Evolutionary conservation across 2,329 filamentous ascomycete species (phyloP).

Genomic region (Diaporthe humulicola): DNA sequence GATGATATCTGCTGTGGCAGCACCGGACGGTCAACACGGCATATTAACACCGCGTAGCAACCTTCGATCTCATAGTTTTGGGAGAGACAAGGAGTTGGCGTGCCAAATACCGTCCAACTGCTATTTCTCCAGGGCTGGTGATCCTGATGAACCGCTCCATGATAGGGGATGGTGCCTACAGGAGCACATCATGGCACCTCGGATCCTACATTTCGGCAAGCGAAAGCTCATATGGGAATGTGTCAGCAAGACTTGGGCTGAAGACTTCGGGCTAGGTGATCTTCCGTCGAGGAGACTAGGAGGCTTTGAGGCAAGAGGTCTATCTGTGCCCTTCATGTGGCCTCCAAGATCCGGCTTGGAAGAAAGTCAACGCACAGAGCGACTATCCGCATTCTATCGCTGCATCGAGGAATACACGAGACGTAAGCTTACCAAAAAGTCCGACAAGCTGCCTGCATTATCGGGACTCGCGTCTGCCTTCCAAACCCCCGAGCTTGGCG

Average conservation of each 20-base stretch:
- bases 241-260: background rate
- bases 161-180: background rate
- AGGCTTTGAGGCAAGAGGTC: background rate
- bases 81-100: background rate
- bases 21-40: background rate
- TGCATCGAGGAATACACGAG: background rate
- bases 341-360: background rate
- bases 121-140: background rate
- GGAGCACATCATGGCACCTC: background rate
- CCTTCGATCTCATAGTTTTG: background rate
- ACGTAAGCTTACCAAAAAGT: background rate
- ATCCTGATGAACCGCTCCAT: background rate
- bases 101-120: background rate
- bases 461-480: background rate
- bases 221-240: background rate
- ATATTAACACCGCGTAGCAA: background rate
- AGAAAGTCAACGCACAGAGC: background rate
- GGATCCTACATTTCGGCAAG: background rate
- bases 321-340: background rate
- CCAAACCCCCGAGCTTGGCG: background rate
- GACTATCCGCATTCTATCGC: background rate
- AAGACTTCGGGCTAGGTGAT: background rate
- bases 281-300: too few species aligned
- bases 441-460: background rate
- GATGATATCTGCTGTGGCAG: background rate